Conservation (phyloP, 495 filamentous ascomycete species). For the Podospora bellae-mahoneyi region DNA sequence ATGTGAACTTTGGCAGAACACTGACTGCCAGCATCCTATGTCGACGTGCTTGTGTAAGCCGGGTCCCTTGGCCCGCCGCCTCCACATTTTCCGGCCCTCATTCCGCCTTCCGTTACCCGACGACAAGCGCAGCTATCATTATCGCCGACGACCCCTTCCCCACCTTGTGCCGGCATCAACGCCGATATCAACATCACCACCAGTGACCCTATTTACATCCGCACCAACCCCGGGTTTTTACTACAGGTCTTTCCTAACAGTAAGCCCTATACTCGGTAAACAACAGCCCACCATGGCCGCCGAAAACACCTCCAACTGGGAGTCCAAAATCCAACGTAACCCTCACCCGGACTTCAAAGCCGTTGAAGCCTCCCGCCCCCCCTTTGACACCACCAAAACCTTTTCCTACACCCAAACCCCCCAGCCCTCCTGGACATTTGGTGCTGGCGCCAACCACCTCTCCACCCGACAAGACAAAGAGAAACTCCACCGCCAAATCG, state of each 20-base stretch:
- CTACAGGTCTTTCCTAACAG: not conserved
- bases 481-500: constrained; percentile 67
- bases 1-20: not conserved
- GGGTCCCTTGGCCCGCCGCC: not conserved
- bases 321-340: constrained; percentile 56
- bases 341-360: constrained; percentile 74
- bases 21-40: too few species aligned
- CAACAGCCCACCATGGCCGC: constrained; percentile 34
- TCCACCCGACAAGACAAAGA: constrained; percentile 41
- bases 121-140: constrained; percentile 18
- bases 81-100: not conserved
- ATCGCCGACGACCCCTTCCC: constrained; percentile 18
- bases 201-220: not conserved
- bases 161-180: constrained; percentile 6
- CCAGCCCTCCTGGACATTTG: constrained; percentile 71
- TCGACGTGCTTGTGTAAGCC: not conserved
- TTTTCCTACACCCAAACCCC: constrained; percentile 67
- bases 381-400: constrained; percentile 53
- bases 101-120: constrained; percentile 31
- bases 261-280: constrained; percentile 7
- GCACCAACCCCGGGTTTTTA: not conserved
- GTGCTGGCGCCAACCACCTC: constrained; percentile 63
- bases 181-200: not conserved
- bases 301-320: constrained; percentile 30
- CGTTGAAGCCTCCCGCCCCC: constrained; percentile 68